Conservation (phyloP, 1,284 basidiomycete genomes). For the Cutaneotrichosporon daszewskae region DNA sequence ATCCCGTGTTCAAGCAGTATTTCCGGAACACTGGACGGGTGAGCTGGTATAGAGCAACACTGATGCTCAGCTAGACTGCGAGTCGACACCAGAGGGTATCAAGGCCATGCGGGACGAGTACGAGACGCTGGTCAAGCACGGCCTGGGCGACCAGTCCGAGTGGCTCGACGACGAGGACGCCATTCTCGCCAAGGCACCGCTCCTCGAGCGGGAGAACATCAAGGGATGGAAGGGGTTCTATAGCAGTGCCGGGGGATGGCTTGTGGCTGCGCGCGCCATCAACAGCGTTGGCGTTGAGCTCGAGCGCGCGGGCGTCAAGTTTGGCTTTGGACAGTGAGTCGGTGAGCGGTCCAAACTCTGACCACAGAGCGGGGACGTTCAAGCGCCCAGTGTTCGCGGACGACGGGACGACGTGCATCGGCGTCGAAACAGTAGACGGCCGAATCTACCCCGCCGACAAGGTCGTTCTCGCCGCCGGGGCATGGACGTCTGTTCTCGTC, state of each 20-base stretch:
- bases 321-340: background rate
- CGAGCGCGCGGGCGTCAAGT: conserved; percentile 1
- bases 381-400: conserved; percentile 4
- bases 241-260: conserved; percentile 37
- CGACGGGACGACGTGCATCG: conserved; percentile 25
- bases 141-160: conserved; percentile 15
- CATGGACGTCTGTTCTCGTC: conserved; percentile 42
- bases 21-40: conserved; percentile 39
- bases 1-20: conserved; percentile 33
- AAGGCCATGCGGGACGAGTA: conserved; percentile 13
- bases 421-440: conserved; percentile 36
- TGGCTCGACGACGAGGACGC: conserved; percentile 31
- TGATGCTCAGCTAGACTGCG: background rate
- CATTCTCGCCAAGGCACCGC: conserved; percentile 22
- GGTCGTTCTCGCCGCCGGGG: conserved; percentile 44
- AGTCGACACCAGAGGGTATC: background rate
- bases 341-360: background rate
- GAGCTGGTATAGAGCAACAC: conserved; percentile 5
- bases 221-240: conserved; percentile 37
- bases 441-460: conserved; percentile 30
- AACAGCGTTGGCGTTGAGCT: conserved; percentile 36
- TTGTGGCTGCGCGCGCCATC: conserved; percentile 39
- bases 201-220: conserved; percentile 19
- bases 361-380: background rate
- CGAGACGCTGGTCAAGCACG: conserved; percentile 8